Evolutionary conservation across 2,329 filamentous ascomycete genomes (phyloP), one percentile per base, ranked within the genome.

Genomic region (Mycogone perniciosa): DNA sequence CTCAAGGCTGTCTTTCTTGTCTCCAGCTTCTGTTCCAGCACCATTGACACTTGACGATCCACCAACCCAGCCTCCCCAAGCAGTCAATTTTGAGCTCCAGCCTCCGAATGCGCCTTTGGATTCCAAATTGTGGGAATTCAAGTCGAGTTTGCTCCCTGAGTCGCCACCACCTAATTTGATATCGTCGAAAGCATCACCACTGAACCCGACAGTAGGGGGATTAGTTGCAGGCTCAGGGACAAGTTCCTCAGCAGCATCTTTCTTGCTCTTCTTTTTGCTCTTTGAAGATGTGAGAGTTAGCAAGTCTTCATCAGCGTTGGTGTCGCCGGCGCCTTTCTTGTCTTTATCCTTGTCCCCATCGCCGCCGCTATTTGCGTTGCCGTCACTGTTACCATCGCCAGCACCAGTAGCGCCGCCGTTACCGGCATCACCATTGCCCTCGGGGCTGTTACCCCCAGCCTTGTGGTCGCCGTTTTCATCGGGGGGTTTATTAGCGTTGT

Each of bases 81-180:
- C 75, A 54, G 68, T 73, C 80, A 81, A 85, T 56, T 73, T 78
- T 52, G 75, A 75, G 33, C 80, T 80, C 81, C 82, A 86, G 37
- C 72, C 69, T 44, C 81, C 76, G 58, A 86, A 76, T 38, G 61
- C 54, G 37, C 66, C 62, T 56, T 77, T 77, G 9, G 62, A 62
- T 35, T 71, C 71, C 27, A 70, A n/a, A 31, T 70, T 64, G 45
- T 76, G 76, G 58, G 82, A 76, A 53, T 72, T 76, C 10, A 82
- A 62, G 54, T 83, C 79, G 5, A 82, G 62, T 50, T 80, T 78
- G 1, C 81, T 79, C n/a, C 71, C 74, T 29, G 68, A 62, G 50
- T 85, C 82, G 56, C 83, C 82, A 56, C 83, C 77, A n/a, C 64
- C 64, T 29, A 89, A 67, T 59, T 81, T 86, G 57, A 89, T 81